phyloP scores from a whole-genome alignment of 495 filamentous ascomycete genomes.

The Cladorrhinum samala region DNA sequence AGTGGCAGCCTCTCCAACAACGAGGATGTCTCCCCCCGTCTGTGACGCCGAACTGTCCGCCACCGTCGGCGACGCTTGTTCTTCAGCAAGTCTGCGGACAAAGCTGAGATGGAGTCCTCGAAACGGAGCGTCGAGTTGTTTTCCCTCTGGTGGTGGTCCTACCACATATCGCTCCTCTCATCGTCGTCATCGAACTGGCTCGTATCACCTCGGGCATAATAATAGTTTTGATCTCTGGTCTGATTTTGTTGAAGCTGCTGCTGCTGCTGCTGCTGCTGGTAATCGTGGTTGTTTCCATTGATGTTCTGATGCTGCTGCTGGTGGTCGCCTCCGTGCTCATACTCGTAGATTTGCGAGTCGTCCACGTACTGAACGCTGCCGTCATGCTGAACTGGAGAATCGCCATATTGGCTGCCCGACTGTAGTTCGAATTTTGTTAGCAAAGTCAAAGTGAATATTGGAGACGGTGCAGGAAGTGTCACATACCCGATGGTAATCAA shows the following conservation, averaged over 20 bases:
- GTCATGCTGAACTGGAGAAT: conserved; percentile 29
- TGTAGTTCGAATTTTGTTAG: conserved; percentile 13
- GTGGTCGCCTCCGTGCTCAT: conserved; percentile 32
- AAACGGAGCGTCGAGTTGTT: background rate
- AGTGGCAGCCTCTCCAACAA: too few relatives aligned
- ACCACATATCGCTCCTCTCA: conserved; percentile 27
- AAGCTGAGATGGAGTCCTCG: background rate
- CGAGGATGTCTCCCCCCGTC: too few relatives aligned
- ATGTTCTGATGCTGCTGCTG: conserved; percentile 13
- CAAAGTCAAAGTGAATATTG: background rate
- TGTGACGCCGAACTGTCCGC: too few relatives aligned
- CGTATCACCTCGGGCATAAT: conserved; percentile 13
- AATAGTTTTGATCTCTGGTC: conserved; percentile 12
- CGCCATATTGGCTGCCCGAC: conserved; percentile 40
- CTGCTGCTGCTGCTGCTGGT: conserved; percentile 8
- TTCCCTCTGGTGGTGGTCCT: conserved; percentile 12
- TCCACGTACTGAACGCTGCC: conserved; percentile 38
- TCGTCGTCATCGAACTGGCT: conserved; percentile 13
- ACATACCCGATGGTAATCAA: conserved; percentile 50
- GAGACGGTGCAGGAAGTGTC: background rate
- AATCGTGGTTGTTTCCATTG: conserved; percentile 2
- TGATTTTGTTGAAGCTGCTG: background rate
- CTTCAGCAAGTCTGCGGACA: too few relatives aligned
- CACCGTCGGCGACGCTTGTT: too few relatives aligned
- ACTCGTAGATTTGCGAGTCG: conserved; percentile 43